phyloP scores from a whole-genome alignment of 2,329 filamentous ascomycete species.

The Cryphonectria radicalis region DNA sequence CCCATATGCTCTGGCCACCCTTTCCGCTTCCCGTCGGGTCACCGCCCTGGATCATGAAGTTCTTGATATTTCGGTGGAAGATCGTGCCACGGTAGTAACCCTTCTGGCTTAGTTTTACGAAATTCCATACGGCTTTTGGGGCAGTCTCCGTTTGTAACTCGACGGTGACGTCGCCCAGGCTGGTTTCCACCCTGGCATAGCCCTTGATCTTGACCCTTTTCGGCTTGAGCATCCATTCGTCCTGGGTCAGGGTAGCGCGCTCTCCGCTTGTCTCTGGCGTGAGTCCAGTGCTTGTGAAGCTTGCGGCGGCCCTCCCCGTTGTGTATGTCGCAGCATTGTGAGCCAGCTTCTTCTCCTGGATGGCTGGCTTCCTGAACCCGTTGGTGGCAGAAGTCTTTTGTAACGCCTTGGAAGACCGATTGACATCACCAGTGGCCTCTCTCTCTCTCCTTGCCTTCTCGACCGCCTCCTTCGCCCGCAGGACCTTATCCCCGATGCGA shows the following conservation, averaged over 20 bases:
- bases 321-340: slow-evolving; percentile 91
- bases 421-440: slow-evolving; percentile 61
- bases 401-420: slow-evolving; percentile 53
- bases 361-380: slow-evolving; percentile 47
- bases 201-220: slow-evolving; percentile 87
- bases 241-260: slow-evolving; percentile 83
- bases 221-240: slow-evolving; percentile 95
- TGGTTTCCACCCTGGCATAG: slow-evolving; percentile 89
- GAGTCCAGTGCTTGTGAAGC: slow-evolving; percentile 92
- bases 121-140: slow-evolving; percentile 96
- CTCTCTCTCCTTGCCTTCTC: slow-evolving; percentile 82
- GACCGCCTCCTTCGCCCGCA: slow-evolving; percentile 92
- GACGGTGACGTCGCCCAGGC: slow-evolving; percentile 80
- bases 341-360: slow-evolving; percentile 63
- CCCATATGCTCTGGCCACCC: slow-evolving; percentile 91
- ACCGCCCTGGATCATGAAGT: slow-evolving; percentile 98
- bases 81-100: slow-evolving; percentile 85
- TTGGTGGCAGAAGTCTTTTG: slow-evolving; percentile 34
- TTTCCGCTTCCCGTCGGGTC: slow-evolving; percentile 91
- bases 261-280: slow-evolving; percentile 90
- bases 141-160: slow-evolving; percentile 91
- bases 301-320: slow-evolving; percentile 87
- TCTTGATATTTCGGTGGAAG: slow-evolving; percentile 93
- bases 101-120: slow-evolving; percentile 82
- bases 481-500: slow-evolving; percentile 77